These are phyloP conservation scores for Sugiyamaella mastotermitis DNA, from an alignment of 805 yeast species.

Conservation along the genomic window DNA sequence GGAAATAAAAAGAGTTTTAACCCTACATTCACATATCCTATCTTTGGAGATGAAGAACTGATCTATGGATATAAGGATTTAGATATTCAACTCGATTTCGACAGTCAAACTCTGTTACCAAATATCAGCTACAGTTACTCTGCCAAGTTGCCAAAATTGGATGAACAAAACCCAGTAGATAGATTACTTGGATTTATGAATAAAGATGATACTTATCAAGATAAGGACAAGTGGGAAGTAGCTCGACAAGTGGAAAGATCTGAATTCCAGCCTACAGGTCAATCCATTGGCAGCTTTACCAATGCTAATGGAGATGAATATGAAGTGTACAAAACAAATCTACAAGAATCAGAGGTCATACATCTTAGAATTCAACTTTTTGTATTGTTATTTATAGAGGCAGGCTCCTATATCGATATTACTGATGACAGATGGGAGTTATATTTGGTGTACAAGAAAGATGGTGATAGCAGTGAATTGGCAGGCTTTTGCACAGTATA, in stretches of 20 bases:
- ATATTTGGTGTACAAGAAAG: constrained; percentile 44
- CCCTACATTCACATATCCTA: constrained; percentile 86
- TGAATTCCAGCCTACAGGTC: constrained; percentile 37
- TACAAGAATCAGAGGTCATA: constrained; percentile 45
- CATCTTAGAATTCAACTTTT: constrained; percentile 72
- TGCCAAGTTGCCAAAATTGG: constrained; percentile 45
- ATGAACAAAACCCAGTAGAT: constrained; percentile 42
- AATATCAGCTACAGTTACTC: constrained; percentile 55
- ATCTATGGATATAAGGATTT: constrained; percentile 78
- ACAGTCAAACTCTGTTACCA: constrained; percentile 68
- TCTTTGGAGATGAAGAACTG: constrained; percentile 86
- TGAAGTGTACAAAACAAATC: constrained; percentile 46
- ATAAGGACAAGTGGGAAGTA: constrained; percentile 56
- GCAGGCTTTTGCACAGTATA: constrained; percentile 82
- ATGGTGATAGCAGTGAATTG: constrained; percentile 29
- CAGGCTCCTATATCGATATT: constrained; percentile 81
- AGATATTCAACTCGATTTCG: constrained; percentile 58
- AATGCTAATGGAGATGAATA: constrained; percentile 34
- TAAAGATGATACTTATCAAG: constrained; percentile 31
- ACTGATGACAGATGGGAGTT: constrained; percentile 77
- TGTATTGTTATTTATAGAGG: constrained; percentile 82
- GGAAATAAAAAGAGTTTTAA: constrained; percentile 36
- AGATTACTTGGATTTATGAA: constrained; percentile 49
- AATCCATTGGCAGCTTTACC: neutral
- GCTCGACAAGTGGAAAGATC: constrained; percentile 43